phyloP scores from a whole-genome alignment of 192 early-diverging fungal species.

The Dimargaris xerosporica region DNA sequence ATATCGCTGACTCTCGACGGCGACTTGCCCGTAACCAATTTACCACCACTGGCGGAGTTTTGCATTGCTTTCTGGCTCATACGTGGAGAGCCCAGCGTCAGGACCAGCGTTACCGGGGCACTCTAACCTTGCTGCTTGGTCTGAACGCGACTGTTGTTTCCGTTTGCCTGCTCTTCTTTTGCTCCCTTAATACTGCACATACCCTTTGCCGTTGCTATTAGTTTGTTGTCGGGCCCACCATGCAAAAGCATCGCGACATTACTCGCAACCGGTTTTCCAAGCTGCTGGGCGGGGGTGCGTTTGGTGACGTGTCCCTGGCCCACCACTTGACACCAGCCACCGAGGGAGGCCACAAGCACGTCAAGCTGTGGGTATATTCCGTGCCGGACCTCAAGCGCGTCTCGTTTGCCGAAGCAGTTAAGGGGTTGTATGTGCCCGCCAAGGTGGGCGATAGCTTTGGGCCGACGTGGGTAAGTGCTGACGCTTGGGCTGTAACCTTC shows the following conservation, averaged over 20 bases:
- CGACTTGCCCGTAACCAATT: too few species aligned
- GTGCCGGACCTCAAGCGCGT: constrained; percentile 55
- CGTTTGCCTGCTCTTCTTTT: too few species aligned
- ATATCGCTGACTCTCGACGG: too few species aligned
- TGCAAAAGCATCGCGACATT: constrained; percentile 53
- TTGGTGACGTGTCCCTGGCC: constrained; percentile 49
- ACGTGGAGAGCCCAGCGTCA: too few species aligned
- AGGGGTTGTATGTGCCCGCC: constrained; percentile 47
- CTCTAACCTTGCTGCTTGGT: too few species aligned
- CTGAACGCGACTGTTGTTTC: too few species aligned
- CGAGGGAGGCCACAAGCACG: constrained; percentile 23
- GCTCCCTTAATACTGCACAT: too few species aligned
- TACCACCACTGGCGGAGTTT: too few species aligned
- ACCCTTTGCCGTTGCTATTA: too few species aligned
- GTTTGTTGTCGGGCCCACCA: too few species aligned
- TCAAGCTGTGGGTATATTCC: constrained; percentile 47
- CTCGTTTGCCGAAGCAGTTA: constrained; percentile 57
- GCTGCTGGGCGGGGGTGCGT: constrained; percentile 49
- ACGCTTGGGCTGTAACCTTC: neutral
- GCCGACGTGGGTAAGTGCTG: constrained; percentile 54
- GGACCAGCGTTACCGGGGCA: too few species aligned
- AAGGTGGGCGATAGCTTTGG: constrained; percentile 63
- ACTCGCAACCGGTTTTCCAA: constrained; percentile 57
- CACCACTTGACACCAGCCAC: constrained; percentile 31
- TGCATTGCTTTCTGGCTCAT: too few species aligned